Evolutionary conservation across 768 basidiomycete species (phyloP), one percentile per base, ranked within the genome.

Genomic region (Suillus tomentosus): DNA sequence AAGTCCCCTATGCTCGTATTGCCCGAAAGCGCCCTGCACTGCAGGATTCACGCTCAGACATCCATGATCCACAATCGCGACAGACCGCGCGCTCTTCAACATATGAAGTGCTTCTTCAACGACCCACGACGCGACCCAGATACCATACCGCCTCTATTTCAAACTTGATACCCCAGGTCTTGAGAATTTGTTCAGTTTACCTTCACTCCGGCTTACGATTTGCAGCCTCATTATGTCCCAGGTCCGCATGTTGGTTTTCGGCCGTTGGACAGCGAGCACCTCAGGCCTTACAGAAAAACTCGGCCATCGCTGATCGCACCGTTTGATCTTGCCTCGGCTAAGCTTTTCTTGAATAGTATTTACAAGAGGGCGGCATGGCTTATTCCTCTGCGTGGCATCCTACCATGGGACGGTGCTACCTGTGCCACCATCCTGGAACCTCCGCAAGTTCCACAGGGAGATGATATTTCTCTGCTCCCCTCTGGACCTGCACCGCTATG

Each of bases 281-380:
- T 74, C 31, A 66, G 75, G 19, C 70, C 66, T 17, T 85, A 79
- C 66, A 69, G 65, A 10, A 81, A 78, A 68, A 65, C 70, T 1
- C 69, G 59, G 53, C 80, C 81, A 0, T 71, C 71, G 8, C 77
- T 79, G 36, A 73, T 85, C 53, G 60, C 78, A 27, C 76, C 77
- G 8, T 73, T 76, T 60, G 69, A 71, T 48, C 27, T 62, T 78
- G 79, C 72, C 75, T 77, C 66, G 70, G 63, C 74, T 10, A 56
- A 62, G 43, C 65, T 66, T 47, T 76, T 68, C 70, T 75, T 67
- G 9, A 67, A 73, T 22, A 62, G 66, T 34, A 70, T 70, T 34
- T 80, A 79, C 67, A 68, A 78, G 57, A 82, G 85, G 57, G 76
- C 74, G 56, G 81, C 83, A 9, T 88, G 87, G 87, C 68, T 87